Evolutionary conservation across 768 basidiomycete genomes (phyloP), one percentile per base, ranked within the genome.

Genomic region (Amanita exitialis): DNA sequence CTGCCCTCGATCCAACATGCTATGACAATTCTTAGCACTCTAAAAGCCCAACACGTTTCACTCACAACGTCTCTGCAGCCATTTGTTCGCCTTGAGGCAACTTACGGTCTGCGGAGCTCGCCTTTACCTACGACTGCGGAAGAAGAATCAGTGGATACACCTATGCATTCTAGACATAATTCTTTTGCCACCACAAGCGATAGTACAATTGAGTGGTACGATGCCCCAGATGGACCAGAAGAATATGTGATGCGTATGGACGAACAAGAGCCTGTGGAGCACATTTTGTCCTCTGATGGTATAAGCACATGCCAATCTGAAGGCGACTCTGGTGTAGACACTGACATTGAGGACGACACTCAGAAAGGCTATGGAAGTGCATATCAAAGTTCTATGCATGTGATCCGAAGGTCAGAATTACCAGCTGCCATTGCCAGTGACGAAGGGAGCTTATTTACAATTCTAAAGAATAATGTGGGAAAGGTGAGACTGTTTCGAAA

Each of bases 391-490:
- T 41, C 56, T 23, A 35, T 49, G 35, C 67, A 68, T 44, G 62
- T 81, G 7, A 58, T 66, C 7, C 71, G 79, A 52, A 72, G 87
- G 55, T 78, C 76, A 2, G 68, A 67, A 36, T 67, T 89, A 44
- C 86, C 87, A 15, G 75, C 77, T 16, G 72, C 73, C 5, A 71
- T 78, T 13, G 70, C 77, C 20, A 79, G 76, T 3, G 89, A 91
- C 48, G 87, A 92, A 66, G 86, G 87, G 8, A 90, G 88, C 60
- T 67, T 92, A 32, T 89, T 91, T 58, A 69, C 83, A 1, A 80
- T 92, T 28, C 66, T 93, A 42, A 90, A 90, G 69, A 91, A 90
- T 68, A 92, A 89, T 58, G 83, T 92, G 43, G 90, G 90, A 47
- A 91, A 90, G 73, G 90, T 88, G 47, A 16, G 59, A 16, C 37